Evolutionary conservation across 352 stramenopile species (phyloP).

Genomic region (Halophytophthora batemanensis): DNA sequence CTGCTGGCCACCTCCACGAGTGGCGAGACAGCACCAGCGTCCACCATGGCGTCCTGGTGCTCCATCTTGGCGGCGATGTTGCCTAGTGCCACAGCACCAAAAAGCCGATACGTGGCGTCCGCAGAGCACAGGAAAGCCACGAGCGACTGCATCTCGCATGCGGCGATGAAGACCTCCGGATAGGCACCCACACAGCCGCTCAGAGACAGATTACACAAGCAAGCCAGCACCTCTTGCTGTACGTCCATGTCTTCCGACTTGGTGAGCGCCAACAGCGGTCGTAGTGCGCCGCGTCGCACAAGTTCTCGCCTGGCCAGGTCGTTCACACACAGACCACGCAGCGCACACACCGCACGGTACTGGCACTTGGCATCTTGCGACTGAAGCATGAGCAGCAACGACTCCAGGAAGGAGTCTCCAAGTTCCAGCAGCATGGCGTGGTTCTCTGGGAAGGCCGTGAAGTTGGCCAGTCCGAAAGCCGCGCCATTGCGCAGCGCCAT

Average conservation of each 20-base stretch:
- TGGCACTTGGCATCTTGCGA: constrained; percentile 82
- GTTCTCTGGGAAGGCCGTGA: constrained; percentile 91
- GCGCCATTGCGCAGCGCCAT: constrained; percentile 85
- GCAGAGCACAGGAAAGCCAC: constrained; percentile 94
- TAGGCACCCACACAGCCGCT: constrained; percentile 93
- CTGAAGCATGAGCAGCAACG: constrained; percentile 50
- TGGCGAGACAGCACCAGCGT: constrained; percentile 84
- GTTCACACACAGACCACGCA: constrained; percentile 92
- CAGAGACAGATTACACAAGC: constrained; percentile 96
- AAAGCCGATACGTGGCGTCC: constrained; percentile 93
- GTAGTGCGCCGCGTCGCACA: constrained; percentile 85
- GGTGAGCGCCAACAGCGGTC: constrained; percentile 86
- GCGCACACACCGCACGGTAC: constrained; percentile 85
- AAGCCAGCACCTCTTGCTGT: constrained; percentile 95
- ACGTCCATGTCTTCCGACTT: constrained; percentile 93
- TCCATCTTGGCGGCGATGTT: constrained; percentile 88
- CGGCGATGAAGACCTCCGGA: constrained; percentile 86
- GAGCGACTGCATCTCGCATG: constrained; percentile 88
- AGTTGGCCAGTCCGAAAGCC: constrained; percentile 92
- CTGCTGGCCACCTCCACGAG: constrained; percentile 92
- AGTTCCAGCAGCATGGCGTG: constrained; percentile 79
- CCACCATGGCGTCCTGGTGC: constrained; percentile 81
- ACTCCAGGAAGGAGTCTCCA: constrained; percentile 39
- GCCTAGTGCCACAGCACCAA: constrained; percentile 94
- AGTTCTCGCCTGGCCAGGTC: constrained; percentile 85